phyloP scores from a whole-genome alignment of 106 monocot species.

The Narthecium ossifragum region DNA sequence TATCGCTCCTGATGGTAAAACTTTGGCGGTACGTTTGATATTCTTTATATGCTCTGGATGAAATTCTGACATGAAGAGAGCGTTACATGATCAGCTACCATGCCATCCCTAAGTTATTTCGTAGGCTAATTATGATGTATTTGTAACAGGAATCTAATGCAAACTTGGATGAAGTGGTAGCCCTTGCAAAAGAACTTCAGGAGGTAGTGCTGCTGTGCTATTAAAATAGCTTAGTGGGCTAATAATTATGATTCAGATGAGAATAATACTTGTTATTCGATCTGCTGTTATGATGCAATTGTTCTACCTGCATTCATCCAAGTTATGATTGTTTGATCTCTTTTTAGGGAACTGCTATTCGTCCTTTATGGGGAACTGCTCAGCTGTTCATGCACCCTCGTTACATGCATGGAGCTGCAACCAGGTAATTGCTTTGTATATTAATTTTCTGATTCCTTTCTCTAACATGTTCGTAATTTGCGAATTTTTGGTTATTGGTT shows the following conservation, averaged over 20 bases:
- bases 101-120: too few species aligned
- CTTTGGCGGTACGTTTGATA: slow-evolving; percentile 43
- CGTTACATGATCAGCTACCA: too few species aligned
- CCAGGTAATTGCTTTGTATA: slow-evolving; percentile 42
- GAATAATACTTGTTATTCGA: neutral
- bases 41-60: neutral
- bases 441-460: neutral
- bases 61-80: too few species aligned
- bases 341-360: slow-evolving; percentile 59
- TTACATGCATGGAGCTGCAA: slow-evolving; percentile 99
- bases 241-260: neutral
- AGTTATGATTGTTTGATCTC: neutral
- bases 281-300: neutral
- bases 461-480: neutral
- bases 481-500: neutral
- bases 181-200: slow-evolving; percentile 89
- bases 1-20: slow-evolving; percentile 96
- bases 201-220: slow-evolving; percentile 11
- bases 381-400: slow-evolving; percentile 94
- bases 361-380: slow-evolving; percentile 95
- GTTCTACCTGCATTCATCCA: neutral
- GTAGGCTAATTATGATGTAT: neutral
- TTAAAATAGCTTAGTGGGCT: too few species aligned
- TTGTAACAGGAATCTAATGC: slow-evolving; percentile 76
- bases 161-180: slow-evolving; percentile 91